Base-by-base conservation (phyloP, 208 protist genomes). In the Crithidia brevicula region DNA sequence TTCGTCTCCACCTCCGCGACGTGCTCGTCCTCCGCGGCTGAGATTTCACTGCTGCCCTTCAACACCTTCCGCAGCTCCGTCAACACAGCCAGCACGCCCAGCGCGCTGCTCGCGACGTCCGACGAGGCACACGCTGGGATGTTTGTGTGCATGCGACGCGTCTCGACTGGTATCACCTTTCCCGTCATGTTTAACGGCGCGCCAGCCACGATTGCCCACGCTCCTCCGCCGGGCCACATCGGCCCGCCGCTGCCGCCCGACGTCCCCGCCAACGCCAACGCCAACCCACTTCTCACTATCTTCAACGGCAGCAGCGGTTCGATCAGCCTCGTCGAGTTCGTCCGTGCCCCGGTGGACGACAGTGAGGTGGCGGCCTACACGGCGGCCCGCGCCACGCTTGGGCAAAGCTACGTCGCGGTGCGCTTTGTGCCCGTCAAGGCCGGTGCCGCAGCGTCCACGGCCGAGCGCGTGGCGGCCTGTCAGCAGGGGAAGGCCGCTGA, bases 291-390 rank as follows among this genome's bases (percentile, higher is more conserved):
- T 10, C 49, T 86, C 40, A 82, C 77, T 18, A 63, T 88, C 40
- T 81, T 88, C 61, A 82, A 82, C 43, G 82, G 82, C 46, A 88
- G 82, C 74, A 73, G 52, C 49, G 82, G 82, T 13, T 40, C 42
- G 20, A 30, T 88, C 16, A 50, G 34, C 33, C 34, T 88, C 42
- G 28, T 34, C 9, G 70, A 82, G 46, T 84, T 84, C 57, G 52
- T 83, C 27, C 60, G 61, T 4, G 36, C 52, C 0, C 49, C 68
- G 11, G 25, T 40, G 10, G 34, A 46, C 30, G 33, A n/a, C 25
- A 62, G 34, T 8, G 74, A 83, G 49, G 25, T 54, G 42, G 57
- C 34, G 11, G 64, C 68, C 8, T 69, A 77, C 58, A 38, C 67
- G 36, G 63, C 56, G 34, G 78, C 65, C 16, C 8, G 46, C 10